phyloP scores from a whole-genome alignment of 2,329 filamentous ascomycete species.

The Cryphonectria parasitica region DNA sequence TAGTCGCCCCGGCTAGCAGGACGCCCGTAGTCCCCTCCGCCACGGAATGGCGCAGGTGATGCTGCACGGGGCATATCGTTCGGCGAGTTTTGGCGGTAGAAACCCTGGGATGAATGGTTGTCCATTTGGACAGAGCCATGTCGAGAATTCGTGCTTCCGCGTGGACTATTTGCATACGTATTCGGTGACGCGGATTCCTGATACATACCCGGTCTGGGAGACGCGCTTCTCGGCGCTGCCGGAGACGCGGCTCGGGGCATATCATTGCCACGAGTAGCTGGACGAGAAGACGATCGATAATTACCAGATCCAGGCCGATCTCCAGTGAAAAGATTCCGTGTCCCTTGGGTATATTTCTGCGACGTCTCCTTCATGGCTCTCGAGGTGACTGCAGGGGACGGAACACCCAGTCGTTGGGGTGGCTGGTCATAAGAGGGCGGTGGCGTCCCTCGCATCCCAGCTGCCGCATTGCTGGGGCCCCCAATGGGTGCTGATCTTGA shows the following conservation, averaged over 20 bases:
- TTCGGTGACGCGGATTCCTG: conserved; percentile 64
- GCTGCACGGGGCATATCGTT: conserved; percentile 50
- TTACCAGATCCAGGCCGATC: conserved; percentile 44
- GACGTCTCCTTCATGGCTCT: conserved; percentile 96
- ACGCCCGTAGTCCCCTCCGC: conserved; percentile 47
- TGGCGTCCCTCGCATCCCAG: conserved; percentile 72
- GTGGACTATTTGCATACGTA: conserved; percentile 55
- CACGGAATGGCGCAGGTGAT: conserved; percentile 52
- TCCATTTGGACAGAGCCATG: conserved; percentile 44
- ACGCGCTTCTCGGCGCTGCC: conserved; percentile 65
- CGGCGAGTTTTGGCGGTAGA: conserved; percentile 57
- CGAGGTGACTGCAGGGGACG: conserved; percentile 88
- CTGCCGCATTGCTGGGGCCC: conserved; percentile 49
- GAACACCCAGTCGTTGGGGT: conserved; percentile 80
- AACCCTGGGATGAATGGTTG: conserved; percentile 50
- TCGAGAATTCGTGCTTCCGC: conserved; percentile 37
- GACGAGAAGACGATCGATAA: conserved; percentile 53
- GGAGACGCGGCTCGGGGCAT: conserved; percentile 69
- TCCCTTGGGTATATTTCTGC: conserved; percentile 83
- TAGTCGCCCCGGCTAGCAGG: conserved; percentile 54
- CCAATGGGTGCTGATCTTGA: conserved; percentile 48
- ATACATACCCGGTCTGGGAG: conserved; percentile 62
- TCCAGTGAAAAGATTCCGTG: conserved; percentile 71
- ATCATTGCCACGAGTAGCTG: conserved; percentile 62
- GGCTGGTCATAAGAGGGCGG: conserved; percentile 85